Base-by-base conservation (phyloP, 1,284 basidiomycete species). In the Caloboletus firmus region DNA sequence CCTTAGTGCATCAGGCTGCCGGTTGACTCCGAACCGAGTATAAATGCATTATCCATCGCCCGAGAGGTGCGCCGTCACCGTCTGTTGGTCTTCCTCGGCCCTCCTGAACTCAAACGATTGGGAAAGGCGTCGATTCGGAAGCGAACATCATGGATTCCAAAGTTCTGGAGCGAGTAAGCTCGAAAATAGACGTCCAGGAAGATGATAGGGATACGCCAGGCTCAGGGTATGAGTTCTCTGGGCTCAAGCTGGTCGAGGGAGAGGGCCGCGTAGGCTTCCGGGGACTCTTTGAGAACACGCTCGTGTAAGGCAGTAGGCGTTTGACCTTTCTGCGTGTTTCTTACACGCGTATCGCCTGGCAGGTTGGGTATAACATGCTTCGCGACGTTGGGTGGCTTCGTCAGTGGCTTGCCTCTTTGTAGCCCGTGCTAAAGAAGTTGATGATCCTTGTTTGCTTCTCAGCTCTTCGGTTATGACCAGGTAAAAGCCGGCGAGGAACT, bases 401-500 rank as follows among this genome's bases (percentile, higher is more conserved):
- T 69, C 24, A 61, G 68, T 64, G 30, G 12, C 54, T n/a, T 0
- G 26, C 31, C 18, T 37, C 2, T 40, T 31, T 20, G 28, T 50
- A 24, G 11, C 13, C 12, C 10, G 37, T 39, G 15, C 22, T 5
- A 18, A 30, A 0, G 46, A 28, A 5, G 18, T 10, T 66, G 51
- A 59, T 41, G 26, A 5, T 32, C n/a, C 1, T 30, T 34, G 1
- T 40, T 45, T 20, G 22, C 34, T 31, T 43, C 40, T 34, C 39
- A 69, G 68, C 65, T 69, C 36, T 69, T 72, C 44, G 68, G 68
- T 22, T 69, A 72, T 49, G 70, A 69, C 37, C 70, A 70, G 54
- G 69, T 68, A n/a, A 45, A 28, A 39, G 26, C 4, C 3, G n/a
- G 15, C n/a, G 26, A 34, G 4, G 24, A 40, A 17, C n/a, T n/a